Conservation (phyloP, 305 asterid genomes). For the Fraxinus latifolia region DNA sequence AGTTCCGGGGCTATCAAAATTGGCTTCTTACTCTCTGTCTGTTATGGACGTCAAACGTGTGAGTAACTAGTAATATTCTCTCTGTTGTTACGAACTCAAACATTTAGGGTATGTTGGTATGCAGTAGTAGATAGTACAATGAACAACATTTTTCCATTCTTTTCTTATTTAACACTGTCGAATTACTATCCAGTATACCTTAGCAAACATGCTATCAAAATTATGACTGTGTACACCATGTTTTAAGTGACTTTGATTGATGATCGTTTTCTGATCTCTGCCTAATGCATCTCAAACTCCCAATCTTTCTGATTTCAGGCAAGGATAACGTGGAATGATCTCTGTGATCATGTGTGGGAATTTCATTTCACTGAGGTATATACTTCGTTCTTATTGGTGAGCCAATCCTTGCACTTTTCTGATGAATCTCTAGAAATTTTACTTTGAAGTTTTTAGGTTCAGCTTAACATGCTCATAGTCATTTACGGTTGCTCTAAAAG, state of each 20-base stretch:
- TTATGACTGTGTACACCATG: background rate
- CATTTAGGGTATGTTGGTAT: background rate
- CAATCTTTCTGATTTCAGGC: constrained; percentile 40
- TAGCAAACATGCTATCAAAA: background rate
- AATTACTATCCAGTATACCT: background rate
- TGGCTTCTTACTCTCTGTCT: constrained; percentile 56
- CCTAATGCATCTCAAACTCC: constrained; percentile 24
- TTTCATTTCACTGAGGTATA: constrained; percentile 72
- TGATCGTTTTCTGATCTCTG: background rate
- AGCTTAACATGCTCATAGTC: background rate
- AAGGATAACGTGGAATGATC: constrained; percentile 64
- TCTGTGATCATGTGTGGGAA: constrained; percentile 77
- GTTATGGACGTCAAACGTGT: constrained; percentile 68
- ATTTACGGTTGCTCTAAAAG: background rate
- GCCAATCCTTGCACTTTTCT: background rate
- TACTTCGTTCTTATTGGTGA: background rate
- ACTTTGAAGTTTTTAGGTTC: background rate
- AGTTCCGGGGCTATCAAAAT: constrained; percentile 50
- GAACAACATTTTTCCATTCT: background rate
- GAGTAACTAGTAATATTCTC: constrained; percentile 25
- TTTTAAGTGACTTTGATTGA: background rate
- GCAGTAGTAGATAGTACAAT: background rate
- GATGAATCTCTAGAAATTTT: background rate
- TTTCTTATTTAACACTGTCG: background rate
- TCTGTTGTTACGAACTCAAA: background rate